Evolutionary conservation across 805 yeast genomes (phyloP), one percentile per base, ranked within the genome.

Genomic region (Yarrowia yakushimensis): DNA sequence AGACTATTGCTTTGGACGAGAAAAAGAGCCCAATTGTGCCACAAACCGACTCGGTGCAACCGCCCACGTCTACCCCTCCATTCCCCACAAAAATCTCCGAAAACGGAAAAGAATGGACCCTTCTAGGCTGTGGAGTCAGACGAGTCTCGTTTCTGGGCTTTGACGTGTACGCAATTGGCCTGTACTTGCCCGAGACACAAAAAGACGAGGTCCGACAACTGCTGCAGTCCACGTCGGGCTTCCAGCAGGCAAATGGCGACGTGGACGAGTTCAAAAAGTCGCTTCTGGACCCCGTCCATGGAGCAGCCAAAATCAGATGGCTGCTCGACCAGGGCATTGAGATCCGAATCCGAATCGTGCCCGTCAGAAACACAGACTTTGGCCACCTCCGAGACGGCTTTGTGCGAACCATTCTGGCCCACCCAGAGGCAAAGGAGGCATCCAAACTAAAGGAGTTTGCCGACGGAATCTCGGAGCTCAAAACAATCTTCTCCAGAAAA

Each of bases 321-420:
- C 75, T 92, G 50, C 71, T 91, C 41, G 83, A 82, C 43, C 73
- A 82, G 11, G 82, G 85, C 13, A 81, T 87, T 34, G 81, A 84
- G 63, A 80, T 90, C 67, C 77, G 85, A 46, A 86, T 91, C 25
- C 79, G 96, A 66, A 86, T 93, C 64, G 85, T 87, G 11, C 97
- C 99, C 0, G 85, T 87, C 17, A 82, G 97, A 71, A 90, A 88
- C 72, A 93, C 98, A 0, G 97, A 93, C 74, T 91, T 88, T 74
- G 84, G 85, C 66, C 98, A 94, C 71, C 75, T 93, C 69, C 82
- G 88, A 67, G 98, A 94, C 71, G 98, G 98, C 0, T 82, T 94
- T 65, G 82, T 90, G 54, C 86, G 92, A 71, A 84, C 96, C 18
- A 82, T 90, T 50, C 78, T 86, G 72, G 87, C 90, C 34, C 84